Percentiles rank a stretch among this genome's conserved stretches.
These are phyloP conservation scores for Elaeis oleifera DNA, from an alignment of 202 grass and related monocot species.

Conservation along the genomic window DNA sequence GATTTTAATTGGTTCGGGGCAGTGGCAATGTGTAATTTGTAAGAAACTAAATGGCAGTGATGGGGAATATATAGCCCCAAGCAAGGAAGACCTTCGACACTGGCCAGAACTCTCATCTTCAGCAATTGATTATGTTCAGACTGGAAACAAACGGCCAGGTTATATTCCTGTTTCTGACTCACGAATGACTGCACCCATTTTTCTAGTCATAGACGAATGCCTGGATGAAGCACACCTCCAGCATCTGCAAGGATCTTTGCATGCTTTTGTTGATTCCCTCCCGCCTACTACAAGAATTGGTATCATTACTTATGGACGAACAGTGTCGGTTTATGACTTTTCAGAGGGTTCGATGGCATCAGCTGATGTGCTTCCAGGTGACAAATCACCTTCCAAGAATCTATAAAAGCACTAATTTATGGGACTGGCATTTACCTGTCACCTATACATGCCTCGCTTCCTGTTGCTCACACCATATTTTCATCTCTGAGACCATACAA, in stretches of 20 bases:
- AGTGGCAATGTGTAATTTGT: slow-evolving; percentile 92
- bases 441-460: slow-evolving; percentile 73
- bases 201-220: slow-evolving; percentile 89
- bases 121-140: slow-evolving; percentile 71
- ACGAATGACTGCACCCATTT: slow-evolving; percentile 65
- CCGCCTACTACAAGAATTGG: slow-evolving; percentile 63
- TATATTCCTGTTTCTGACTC: slow-evolving; percentile 63
- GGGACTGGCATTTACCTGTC: slow-evolving; percentile 84
- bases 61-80: slow-evolving; percentile 69
- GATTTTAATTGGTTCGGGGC: slow-evolving; percentile 49
- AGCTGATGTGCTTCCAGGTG: slow-evolving; percentile 73
- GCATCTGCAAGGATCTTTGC: slow-evolving; percentile 94
- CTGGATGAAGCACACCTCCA: slow-evolving; percentile 82
- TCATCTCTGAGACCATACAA: slow-evolving; percentile 80
- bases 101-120: slow-evolving; percentile 59
- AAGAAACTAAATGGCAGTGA: slow-evolving; percentile 70
- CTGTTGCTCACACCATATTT: slow-evolving; percentile 88
- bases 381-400: slow-evolving; percentile 74
- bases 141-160: slow-evolving; percentile 53
- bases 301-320: slow-evolving; percentile 82
- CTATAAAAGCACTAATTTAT: slow-evolving; percentile 70
- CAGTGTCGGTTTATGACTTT: slow-evolving; percentile 94
- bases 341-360: slow-evolving; percentile 69
- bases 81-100: slow-evolving; percentile 62
- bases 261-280: slow-evolving; percentile 88